Base-by-base conservation (phyloP, 1,139 yeast genomes). In the Geotrichum europaeum region DNA sequence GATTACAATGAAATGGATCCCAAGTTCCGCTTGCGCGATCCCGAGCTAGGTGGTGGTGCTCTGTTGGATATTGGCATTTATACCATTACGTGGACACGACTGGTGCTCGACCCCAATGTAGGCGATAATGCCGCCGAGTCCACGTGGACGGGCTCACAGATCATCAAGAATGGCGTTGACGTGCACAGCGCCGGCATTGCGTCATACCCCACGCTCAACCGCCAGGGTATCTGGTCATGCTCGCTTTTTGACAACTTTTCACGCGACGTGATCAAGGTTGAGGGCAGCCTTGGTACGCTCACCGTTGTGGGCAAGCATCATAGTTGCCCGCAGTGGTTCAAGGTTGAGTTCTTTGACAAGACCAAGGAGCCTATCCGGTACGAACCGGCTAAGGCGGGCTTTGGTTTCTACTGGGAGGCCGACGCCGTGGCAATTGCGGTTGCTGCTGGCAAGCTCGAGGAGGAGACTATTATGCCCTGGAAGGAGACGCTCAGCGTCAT, bases 61-160 rank as follows among this genome's bases (percentile, higher is more conserved):
- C 69, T 83, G 55, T 76, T 84, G 65, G 89, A 84, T 67, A 74
- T 84, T 61, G 88, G 89, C 1, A 78, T 84, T 54, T 84, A 84
- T 66, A 75, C 84, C 5, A 67, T 83, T 59, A 83, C 85, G 5
- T 65, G 84, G 74, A 66, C 72, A 4, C 66, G 74, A 51, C 55
- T 74, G 51, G 65, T 70, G 36, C 65, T 71, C 50, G 71, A 67
- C 59, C 66, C 68, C 20, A 70, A 70, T 57, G 75, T 75, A 4
- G 69, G 66, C 36, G 69, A 72, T 13, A 58, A 64, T 50, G 64
- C 68, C 6, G 70, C 71, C 34, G 60, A 60, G 49, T 65, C 57
- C 61, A 49, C 47, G 49, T 40, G 64, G 67, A 30, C 59, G 63
- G 47, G 66, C 65, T 56, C 63, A 64, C 62, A 67, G 65, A 60